Conservation (phyloP, 345 rosid genomes). For the Populus tremula region DNA sequence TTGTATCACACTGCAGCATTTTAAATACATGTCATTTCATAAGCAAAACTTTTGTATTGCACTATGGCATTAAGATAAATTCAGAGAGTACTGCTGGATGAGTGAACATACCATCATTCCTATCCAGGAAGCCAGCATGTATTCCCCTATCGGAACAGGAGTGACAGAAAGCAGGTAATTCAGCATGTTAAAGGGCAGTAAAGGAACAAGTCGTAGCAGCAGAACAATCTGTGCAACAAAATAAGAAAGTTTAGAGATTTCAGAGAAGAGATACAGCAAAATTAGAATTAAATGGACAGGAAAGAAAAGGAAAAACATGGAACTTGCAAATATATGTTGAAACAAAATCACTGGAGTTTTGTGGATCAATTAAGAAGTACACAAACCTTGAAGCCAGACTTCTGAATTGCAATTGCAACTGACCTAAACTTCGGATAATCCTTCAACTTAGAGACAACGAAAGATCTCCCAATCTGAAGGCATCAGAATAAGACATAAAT, state of each 20-base stretch:
- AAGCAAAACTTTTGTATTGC: not conserved
- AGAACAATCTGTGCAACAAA: constrained; percentile 60
- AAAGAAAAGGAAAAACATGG: not conserved
- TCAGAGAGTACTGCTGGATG: not conserved
- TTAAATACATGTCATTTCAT: not conserved
- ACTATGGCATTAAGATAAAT: not conserved
- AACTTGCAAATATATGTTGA: not conserved
- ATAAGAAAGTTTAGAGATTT: constrained; percentile 17
- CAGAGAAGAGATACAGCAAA: not conserved
- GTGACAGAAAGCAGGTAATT: constrained; percentile 96
- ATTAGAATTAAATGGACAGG: not conserved
- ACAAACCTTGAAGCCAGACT: constrained; percentile 94
- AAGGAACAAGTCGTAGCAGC: constrained; percentile 94
- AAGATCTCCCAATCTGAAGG: constrained; percentile 72
- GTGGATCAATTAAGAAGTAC: not conserved
- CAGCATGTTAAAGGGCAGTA: constrained; percentile 90
- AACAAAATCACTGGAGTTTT: not conserved
- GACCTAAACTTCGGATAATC: constrained; percentile 93
- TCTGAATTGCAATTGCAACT: constrained; percentile 76
- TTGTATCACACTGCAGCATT: not conserved
- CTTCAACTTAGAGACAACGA: constrained; percentile 80
- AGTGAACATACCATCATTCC: constrained; percentile 84
- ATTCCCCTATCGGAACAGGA: constrained; percentile 70
- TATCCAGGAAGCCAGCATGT: constrained; percentile 95
- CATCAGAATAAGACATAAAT: constrained; percentile 10